Evolutionary conservation across 1,284 basidiomycete genomes (phyloP), one percentile per base, ranked within the genome.

Genomic region (Xerocomus nothofagi): DNA sequence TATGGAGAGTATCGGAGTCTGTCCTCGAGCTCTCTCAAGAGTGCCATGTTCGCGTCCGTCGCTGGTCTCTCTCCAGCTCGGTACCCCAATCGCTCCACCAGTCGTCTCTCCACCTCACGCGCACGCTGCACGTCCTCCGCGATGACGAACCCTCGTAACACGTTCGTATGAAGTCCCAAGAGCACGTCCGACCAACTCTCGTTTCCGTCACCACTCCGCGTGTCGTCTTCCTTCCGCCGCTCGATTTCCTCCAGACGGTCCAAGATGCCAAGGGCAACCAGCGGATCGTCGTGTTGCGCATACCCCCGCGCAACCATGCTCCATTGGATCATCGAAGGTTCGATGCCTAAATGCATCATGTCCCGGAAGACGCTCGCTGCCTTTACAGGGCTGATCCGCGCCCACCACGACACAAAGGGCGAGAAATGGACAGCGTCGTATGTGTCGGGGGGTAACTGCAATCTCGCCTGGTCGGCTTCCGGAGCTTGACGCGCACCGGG

Each of bases 321-420:
- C 60, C 52, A 67, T 49, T 54, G 67, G 21, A 58, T 39, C 21
- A 51, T 39, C 29, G 54, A 44, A 3, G 69, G 70, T 11, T 47
- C 29, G 30, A 73, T 52, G 5, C 65, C 63, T 0, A 68, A 47
- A 6, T 40, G 30, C 14, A 59, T 50, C 71, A 77, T 72, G 57
- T 75, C 74, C 17, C 44, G 34, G 17, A 75, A 38, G 18, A 73
- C 60, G 11, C 49, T 47, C 18, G 45, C 54, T 0, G 60, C 67
- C 39, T 18, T 26, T 15, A 20, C 49, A 3, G 63, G 61, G 1
- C 20, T 41, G 5, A 43, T n/a, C 15, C 57, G 47, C 11, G 65
- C 54, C 53, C 54, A 62, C 17, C 21, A 26, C 31, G 50, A 43
- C 32, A 68, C 48, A 32, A 70, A 66, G 1, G 65, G 54, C 6